Base-by-base conservation (phyloP, 768 basidiomycete genomes). In the Leucocoprinus birnbaumii region DNA sequence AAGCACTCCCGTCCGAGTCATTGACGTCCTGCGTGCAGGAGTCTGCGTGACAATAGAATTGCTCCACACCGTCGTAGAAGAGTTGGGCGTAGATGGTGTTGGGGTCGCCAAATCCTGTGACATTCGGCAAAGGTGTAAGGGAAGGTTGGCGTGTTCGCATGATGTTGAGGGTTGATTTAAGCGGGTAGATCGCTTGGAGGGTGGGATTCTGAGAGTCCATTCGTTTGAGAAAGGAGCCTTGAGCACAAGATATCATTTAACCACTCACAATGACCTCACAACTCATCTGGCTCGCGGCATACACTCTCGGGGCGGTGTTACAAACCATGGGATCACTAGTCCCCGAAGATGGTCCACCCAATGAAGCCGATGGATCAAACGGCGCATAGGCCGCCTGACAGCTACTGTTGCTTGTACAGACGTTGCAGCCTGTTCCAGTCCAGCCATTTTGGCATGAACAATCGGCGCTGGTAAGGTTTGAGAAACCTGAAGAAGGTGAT, bases 21-120 rank as follows among this genome's bases (percentile, higher is more conserved):
- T 70, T 67, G 19, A 81, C 67, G 14, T 73, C 71, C 68, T 96
- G 93, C 0, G 66, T 70, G 71, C 95, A 97, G 5, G 77, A 73
- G 58, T 82, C 73, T 0, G 92, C 91, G 9, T 71, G 57, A 66
- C 95, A 98, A 67, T 81, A 89, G 71, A 98, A 98, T 63, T 97
- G 93, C 64, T 94, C 91, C 27, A 86, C 82, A 9, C 89, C 86
- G n/a, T 75, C 76, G 66, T 91, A 93, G 67, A 87, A 85, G 4
- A 93, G 72, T 59, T 91, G 88, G 0, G 85, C 85, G 56, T 78
- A 85, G n/a, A 79, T 67, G 7, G 79, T 73, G 10, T 81, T 77
- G 14, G 72, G 67, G 7, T 65, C 31, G 24, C 86, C 87, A 58
- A 84, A 85, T 6, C 82, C 75, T 4, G 85, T 84, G 3, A 75